Percentiles rank a stretch among this genome's conserved stretches.
Conservation (phyloP, 257 asterid species). For the Plantago ovata region DNA sequence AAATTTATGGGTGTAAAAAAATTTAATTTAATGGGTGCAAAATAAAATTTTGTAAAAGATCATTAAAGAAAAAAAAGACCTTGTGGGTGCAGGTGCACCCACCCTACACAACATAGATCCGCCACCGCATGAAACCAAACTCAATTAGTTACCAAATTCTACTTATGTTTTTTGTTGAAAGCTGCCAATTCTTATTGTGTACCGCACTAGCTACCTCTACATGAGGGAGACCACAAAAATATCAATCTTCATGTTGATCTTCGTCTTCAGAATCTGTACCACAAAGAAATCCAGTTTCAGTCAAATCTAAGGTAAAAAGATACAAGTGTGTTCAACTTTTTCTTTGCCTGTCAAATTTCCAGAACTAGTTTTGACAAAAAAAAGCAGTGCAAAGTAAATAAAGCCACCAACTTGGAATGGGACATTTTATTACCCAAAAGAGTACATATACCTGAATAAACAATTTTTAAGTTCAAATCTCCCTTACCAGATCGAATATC, state of each 20-base stretch:
- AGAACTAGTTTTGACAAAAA: neutral
- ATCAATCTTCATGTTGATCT: slow-evolving; percentile 67
- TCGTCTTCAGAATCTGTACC: slow-evolving; percentile 80
- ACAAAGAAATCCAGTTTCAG: slow-evolving; percentile 9
- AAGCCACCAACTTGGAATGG: too few species aligned
- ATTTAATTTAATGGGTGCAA: too few species aligned
- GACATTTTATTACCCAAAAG: neutral
- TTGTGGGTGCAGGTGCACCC: too few species aligned
- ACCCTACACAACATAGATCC: too few species aligned
- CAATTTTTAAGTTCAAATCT: neutral
- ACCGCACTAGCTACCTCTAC: too few species aligned
- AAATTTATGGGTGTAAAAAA: too few species aligned
- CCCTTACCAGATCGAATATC: slow-evolving; percentile 93
- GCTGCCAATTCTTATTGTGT: neutral
- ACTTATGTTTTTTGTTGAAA: too few species aligned
- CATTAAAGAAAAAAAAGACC: too few species aligned
- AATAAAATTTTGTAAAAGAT: too few species aligned
- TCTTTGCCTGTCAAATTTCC: too few species aligned
- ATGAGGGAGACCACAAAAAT: slow-evolving; percentile 3
- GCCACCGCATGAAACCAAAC: slow-evolving; percentile 26
- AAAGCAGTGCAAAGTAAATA: neutral
- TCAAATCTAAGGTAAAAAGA: neutral
- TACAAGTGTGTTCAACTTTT: too few species aligned
- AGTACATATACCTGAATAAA: neutral
- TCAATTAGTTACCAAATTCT: neutral